A percentile compares a stretch with the other conserved stretches of the same genome.
Evolutionary conservation across 495 filamentous ascomycete species (phyloP).

Genomic region (Apodospora peruviana): DNA sequence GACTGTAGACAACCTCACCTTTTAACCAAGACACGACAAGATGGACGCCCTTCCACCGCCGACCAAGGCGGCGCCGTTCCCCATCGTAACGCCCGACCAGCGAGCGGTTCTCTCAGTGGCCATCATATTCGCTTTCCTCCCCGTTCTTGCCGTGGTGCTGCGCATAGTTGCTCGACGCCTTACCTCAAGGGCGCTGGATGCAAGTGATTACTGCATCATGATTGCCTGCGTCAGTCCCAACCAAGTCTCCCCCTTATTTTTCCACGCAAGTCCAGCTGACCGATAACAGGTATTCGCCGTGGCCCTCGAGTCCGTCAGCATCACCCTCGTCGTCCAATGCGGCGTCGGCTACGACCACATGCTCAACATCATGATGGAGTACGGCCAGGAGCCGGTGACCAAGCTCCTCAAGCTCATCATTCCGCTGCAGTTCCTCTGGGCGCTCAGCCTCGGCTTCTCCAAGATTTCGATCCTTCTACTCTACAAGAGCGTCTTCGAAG

Average conservation of each 20-base stretch:
- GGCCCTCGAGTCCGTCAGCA: constrained; percentile 8
- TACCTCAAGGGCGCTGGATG: constrained; percentile 15
- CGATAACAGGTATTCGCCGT: constrained; percentile 7
- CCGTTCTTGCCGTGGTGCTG: constrained; percentile 14
- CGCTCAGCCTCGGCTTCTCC: constrained; percentile 17
- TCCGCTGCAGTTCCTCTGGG: constrained; percentile 11
- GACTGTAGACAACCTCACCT: too few relatives aligned
- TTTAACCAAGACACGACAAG: background rate
- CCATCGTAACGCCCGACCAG: constrained; percentile 21
- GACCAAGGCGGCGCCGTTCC: constrained; percentile 10
- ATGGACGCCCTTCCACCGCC: constrained; percentile 9
- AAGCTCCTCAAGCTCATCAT: constrained; percentile 17
- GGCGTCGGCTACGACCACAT: constrained; percentile 18
- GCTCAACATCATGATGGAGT: constrained; percentile 5
- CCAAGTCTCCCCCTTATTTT: too few relatives aligned
- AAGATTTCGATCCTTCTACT: constrained; percentile 23
- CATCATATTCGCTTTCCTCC: constrained; percentile 15
- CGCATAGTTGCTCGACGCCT: constrained; percentile 19
- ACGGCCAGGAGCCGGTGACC: constrained; percentile 8
- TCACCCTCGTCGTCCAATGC: background rate
- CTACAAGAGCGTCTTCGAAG: constrained; percentile 19
- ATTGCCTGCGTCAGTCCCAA: constrained; percentile 14
- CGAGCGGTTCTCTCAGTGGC: constrained; percentile 17
- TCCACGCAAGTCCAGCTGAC: too few relatives aligned
- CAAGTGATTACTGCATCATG: constrained; percentile 24